Evolutionary conservation across 2,329 filamentous ascomycete genomes (phyloP), one percentile per base, ranked within the genome.

Genomic region (Calonectria pseudoreteaudii): DNA sequence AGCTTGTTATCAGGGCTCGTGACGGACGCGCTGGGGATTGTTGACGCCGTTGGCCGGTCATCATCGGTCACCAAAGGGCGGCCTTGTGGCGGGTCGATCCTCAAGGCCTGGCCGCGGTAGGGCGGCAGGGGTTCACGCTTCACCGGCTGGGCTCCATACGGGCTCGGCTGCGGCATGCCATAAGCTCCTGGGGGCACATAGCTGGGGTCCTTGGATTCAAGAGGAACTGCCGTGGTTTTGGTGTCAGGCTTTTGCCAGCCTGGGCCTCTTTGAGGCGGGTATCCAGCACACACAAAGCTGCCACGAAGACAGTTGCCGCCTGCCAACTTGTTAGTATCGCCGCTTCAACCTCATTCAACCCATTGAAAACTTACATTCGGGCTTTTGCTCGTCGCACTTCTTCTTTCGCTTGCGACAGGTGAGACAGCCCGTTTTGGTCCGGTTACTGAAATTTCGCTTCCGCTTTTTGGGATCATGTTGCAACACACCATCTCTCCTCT

Each of bases 381-480:
- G 97, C 84, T 98, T 97, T 68, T 91, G 91, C 87, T 98, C 97
- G 82, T 98, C 96, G 82, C 97, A 98, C 86, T 98, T 98, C 91
- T 98, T 98, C 90, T 98, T 98, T 73, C 96, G 91, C 82, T 92
- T 91, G 74, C 96, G 91, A 83, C 96, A 98, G 8, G 96, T 98
- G 85, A 98, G 92, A 84, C 96, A 98, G 38, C 96, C 95, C 13
- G 96, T 98, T 86, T 98, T 98, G 26, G 96, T 98, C 73, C 96
- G 91, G 84, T 98, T 98, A 86, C 95, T 98, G 81, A 98, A 98
- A 81, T 95, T 94, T 49, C 93, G 89, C 84, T 94, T 94, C 64
- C 93, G 86, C 83, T 93, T 94, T 84, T 94, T 94, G 5, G 90
- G 87, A 77, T 93, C 91, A 7, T 89, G 89, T 80, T 91, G 90